A percentile compares a stretch with the other conserved stretches of the same genome.
These are phyloP conservation scores for Triticum urartu DNA, from an alignment of 176 grass and related monocot genomes.

Conservation along the genomic window DNA sequence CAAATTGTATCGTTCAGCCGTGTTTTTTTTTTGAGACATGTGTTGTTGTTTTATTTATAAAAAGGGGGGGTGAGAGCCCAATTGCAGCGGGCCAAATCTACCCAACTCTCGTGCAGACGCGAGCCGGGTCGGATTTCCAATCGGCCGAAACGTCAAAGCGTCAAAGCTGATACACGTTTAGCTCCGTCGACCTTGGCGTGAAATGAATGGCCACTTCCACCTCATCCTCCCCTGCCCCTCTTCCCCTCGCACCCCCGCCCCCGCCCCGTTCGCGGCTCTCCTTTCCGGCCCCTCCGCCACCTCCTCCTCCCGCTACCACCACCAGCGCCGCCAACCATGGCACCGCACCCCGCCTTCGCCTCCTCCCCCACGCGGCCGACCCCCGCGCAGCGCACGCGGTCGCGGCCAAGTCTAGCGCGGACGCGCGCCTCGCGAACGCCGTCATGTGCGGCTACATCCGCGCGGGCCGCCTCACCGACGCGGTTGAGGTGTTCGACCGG, in stretches of 20 bases:
- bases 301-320: background rate
- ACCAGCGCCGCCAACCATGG: background rate
- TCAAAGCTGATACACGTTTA: background rate
- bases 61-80: too few species aligned
- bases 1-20: too few species aligned
- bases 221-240: conserved; percentile 33
- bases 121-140: too few species aligned
- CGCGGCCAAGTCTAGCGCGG: conserved; percentile 30
- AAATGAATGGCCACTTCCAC: conserved; percentile 56
- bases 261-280: background rate
- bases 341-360: background rate
- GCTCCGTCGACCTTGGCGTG: background rate
- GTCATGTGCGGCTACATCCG: conserved; percentile 56
- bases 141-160: too few species aligned
- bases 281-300: background rate
- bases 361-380: conserved; percentile 10
- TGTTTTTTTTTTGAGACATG: too few species aligned
- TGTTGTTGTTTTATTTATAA: too few species aligned
- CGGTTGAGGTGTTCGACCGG: conserved; percentile 38
- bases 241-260: background rate
- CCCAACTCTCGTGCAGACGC: too few species aligned
- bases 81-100: too few species aligned
- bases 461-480: conserved; percentile 37
- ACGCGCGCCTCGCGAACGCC: conserved; percentile 36
- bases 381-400: conserved; percentile 46